Conservation (phyloP, 2,329 filamentous ascomycete genomes). For the Neofusicoccum umdonicola region DNA sequence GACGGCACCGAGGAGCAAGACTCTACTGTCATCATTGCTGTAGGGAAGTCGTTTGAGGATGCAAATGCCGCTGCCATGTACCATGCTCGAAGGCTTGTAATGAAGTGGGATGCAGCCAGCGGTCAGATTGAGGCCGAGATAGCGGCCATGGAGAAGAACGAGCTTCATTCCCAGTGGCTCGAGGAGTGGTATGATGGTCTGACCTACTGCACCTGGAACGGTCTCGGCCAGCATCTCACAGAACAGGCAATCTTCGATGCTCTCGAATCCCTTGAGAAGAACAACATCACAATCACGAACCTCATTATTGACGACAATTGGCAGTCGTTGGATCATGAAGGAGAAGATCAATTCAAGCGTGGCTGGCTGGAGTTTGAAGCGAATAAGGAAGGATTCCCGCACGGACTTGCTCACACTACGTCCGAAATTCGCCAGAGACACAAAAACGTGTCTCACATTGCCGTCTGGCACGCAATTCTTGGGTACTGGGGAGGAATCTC, state of each 20-base stretch:
- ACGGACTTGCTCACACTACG: conserved; percentile 71
- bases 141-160: conserved; percentile 45
- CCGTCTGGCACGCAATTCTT: conserved; percentile 27
- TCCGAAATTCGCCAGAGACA: conserved; percentile 66
- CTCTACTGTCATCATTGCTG: conserved; percentile 66
- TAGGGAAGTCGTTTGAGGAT: conserved; percentile 69
- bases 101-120: conserved; percentile 43
- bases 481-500: conserved; percentile 92
- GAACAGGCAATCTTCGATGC: conserved; percentile 77
- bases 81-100: conserved; percentile 69
- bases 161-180: conserved; percentile 64
- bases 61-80: conserved; percentile 82
- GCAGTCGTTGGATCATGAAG: conserved; percentile 67
- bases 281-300: conserved; percentile 74
- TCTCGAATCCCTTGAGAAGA: conserved; percentile 66
- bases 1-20: conserved; percentile 59
- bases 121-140: conserved; percentile 49
- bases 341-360: conserved; percentile 50
- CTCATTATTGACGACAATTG: conserved; percentile 98
- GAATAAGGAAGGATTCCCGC: conserved; percentile 72
- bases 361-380: conserved; percentile 71
- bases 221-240: conserved; percentile 76
- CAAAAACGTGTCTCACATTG: conserved; percentile 45
- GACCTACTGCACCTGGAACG: conserved; percentile 97
- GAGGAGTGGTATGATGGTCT: conserved; percentile 90